Evolutionary conservation across 257 asterid species (phyloP), one percentile per base, ranked within the genome.

Genomic region (Solanum medicagineum): DNA sequence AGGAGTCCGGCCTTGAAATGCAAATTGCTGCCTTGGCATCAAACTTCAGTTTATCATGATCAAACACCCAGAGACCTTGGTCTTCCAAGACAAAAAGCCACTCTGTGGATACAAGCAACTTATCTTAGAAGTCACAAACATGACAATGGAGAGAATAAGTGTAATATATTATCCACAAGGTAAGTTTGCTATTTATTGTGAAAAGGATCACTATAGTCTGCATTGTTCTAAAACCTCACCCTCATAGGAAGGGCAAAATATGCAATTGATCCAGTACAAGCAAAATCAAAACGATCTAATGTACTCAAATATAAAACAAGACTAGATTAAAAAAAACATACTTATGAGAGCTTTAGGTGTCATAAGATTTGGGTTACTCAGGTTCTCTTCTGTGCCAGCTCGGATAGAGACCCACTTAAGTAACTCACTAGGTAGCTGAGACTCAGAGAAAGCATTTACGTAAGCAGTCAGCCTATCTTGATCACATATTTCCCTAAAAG

Each of bases 331-430:
- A 81, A 88, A 68, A 68, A 69, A 90, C 99, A 89, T 91, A 95
- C 99, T 74, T 69, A 92, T 92, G n/a, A 95, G 92, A 88, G 90
- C 93, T 86, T 65, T 73, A 6, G 99, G 97, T 84, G 90, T 88
- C 54, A 63, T 90, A 82, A 24, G 88, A 51, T 80, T 83, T 87
- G 62, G 93, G 91, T 83, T 83, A 68, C 79, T 53, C 47, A 55
- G 83, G 57, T 57, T 87, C 81, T 90, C 83, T 89, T 71, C 62
- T 7, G 60, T n/a, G 19, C 89, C 89, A 83, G 93, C 92, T 87
- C 86, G 90, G 85, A 29, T 57, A 51, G 85, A 44, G 53, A 90
- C 90, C 96, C 97, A 92, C 59, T 90, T 87, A 84, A 87, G 89
- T 85, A 95, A 90, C 87, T 89, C 93, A 55, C 88, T 80, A 53